phyloP scores from a whole-genome alignment of 257 asterid genomes.

The Solanum paucissectum region DNA sequence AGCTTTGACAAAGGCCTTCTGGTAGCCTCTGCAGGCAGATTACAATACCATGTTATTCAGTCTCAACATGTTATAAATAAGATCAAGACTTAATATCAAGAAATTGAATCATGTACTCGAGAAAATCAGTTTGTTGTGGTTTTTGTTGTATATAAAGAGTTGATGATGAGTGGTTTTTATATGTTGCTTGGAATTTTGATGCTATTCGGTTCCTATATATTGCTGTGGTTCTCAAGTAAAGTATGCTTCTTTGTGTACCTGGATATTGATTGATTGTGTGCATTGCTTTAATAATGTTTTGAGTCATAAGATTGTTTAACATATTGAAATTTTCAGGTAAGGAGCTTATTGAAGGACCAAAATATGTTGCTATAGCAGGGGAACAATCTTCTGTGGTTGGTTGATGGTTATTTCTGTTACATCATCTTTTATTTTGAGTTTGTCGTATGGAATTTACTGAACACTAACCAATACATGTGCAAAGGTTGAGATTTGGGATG shows the following conservation, averaged over 20 bases:
- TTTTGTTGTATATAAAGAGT: not conserved
- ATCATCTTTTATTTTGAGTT: not conserved
- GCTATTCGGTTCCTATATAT: not conserved
- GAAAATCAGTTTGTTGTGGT: not conserved
- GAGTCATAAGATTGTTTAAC: not conserved
- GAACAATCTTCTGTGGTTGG: conserved; percentile 57
- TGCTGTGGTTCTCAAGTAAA: not conserved
- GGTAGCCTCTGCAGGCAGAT: not conserved
- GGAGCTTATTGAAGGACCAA: conserved; percentile 22
- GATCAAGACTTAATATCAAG: not conserved
- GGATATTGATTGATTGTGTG: not conserved
- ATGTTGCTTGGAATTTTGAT: not conserved
- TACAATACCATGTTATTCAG: not conserved
- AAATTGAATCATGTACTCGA: not conserved
- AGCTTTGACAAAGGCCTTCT: not conserved
- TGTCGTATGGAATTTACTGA: not conserved
- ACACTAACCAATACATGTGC: not conserved
- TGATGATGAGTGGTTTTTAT: not conserved
- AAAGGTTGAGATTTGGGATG: conserved; percentile 80
- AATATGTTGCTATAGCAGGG: conserved; percentile 58
- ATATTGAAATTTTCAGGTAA: conserved; percentile 4
- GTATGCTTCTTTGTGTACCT: not conserved
- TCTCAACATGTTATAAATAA: not conserved
- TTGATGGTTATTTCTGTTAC: not conserved
- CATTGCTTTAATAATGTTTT: not conserved